These are phyloP conservation scores for Annona squamosa DNA, from an alignment of 164 flowering plant species.

Conservation along the genomic window DNA sequence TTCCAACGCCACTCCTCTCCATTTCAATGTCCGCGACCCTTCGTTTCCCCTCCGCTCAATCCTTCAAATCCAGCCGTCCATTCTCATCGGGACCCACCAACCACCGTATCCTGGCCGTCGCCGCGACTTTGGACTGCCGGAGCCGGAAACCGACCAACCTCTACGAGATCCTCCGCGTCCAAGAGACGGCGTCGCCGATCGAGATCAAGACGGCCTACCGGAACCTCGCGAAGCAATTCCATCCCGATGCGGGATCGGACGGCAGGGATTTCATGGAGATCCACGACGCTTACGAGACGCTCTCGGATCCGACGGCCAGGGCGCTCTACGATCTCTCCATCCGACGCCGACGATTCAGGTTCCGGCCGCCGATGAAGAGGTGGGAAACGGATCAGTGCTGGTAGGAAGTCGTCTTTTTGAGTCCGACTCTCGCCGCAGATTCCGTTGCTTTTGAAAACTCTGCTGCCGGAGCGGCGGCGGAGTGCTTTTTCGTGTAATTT, in stretches of 20 bases:
- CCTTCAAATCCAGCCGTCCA: background rate
- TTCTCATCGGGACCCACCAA: background rate
- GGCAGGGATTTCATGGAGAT: conserved; percentile 61
- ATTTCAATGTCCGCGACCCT: conserved; percentile 7
- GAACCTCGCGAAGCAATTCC: conserved; percentile 52
- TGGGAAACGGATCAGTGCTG: conserved; percentile 96
- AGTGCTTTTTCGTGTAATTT: background rate
- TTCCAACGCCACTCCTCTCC: background rate
- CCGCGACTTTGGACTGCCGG: background rate
- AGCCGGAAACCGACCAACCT: conserved; percentile 19
- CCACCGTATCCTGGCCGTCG: background rate
- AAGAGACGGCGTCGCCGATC: conserved; percentile 32
- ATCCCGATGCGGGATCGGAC: conserved; percentile 54
- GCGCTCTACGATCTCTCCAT: conserved; percentile 35
- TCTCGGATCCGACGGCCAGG: conserved; percentile 66
- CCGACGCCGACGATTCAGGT: background rate
- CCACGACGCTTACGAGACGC: conserved; percentile 61
- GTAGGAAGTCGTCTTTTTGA: conserved; percentile 17
- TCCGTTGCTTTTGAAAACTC: conserved; percentile 1
- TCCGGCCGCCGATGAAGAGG: conserved; percentile 25
- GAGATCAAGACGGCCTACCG: conserved; percentile 77
- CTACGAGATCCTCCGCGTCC: conserved; percentile 51
- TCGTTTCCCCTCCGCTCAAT: background rate
- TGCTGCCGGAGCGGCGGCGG: background rate
- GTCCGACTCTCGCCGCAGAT: background rate